Percentiles rank a stretch among this genome's conserved stretches.
These are phyloP conservation scores for Claviceps spartinae DNA, from an alignment of 2,329 filamentous ascomycete genomes.

Conservation along the genomic window DNA sequence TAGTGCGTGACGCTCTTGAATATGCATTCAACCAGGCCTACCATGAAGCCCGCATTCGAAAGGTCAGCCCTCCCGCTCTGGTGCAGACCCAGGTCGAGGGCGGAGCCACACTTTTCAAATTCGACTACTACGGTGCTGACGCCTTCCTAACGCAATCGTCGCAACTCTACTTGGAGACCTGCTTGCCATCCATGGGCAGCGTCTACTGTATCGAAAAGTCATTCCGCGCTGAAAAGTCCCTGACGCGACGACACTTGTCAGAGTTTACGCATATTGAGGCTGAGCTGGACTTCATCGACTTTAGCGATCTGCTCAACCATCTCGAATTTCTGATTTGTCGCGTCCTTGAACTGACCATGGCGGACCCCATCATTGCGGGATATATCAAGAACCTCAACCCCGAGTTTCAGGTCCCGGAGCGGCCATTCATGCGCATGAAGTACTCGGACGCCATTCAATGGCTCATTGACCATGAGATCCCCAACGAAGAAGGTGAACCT, in stretches of 20 bases:
- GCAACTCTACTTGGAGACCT: conserved; percentile 94
- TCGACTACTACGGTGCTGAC: conserved; percentile 78
- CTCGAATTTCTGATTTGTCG: conserved; percentile 78
- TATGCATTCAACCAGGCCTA: conserved; percentile 69
- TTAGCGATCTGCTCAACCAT: conserved; percentile 76
- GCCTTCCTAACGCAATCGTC: conserved; percentile 94
- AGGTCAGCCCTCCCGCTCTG: conserved; percentile 79
- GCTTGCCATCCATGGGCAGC: conserved; percentile 77
- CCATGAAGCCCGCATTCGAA: conserved; percentile 61
- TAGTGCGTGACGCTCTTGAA: conserved; percentile 70
- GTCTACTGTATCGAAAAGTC: conserved; percentile 98
- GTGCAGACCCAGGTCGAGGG: conserved; percentile 95
- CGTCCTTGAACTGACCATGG: conserved; percentile 65
- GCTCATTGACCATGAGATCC: conserved; percentile 80
- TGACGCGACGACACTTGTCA: conserved; percentile 85
- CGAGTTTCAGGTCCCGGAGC: conserved; percentile 63
- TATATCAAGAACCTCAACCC: conserved; percentile 84
- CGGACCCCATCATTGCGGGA: conserved; percentile 56
- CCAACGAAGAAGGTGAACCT: conserved; percentile 80
- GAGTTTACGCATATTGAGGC: conserved; percentile 97
- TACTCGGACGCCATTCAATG: conserved; percentile 91
- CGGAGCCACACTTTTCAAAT: conserved; percentile 78
- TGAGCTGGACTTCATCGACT: conserved; percentile 91
- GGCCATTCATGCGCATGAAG: conserved; percentile 89
- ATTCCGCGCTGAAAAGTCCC: conserved; percentile 92